These are phyloP conservation scores for Grigorovia humatica DNA, from an alignment of 805 yeast species.

Conservation along the genomic window DNA sequence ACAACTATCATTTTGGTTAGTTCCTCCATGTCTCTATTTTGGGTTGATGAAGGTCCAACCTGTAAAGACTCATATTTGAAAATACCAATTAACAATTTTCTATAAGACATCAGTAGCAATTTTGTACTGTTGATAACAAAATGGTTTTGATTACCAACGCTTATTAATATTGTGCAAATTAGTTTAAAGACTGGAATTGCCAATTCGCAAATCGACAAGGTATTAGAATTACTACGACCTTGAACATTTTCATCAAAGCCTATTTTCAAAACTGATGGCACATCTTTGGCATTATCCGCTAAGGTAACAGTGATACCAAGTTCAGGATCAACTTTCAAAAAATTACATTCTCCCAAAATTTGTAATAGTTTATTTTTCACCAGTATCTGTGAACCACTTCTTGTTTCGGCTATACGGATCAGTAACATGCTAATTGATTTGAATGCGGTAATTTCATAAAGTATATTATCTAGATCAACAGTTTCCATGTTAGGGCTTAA, in stretches of 20 bases:
- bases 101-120: conserved; percentile 41
- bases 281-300: conserved; percentile 27
- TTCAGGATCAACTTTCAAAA: conserved; percentile 67
- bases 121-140: conserved; percentile 45
- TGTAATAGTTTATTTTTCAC: conserved; percentile 66
- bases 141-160: conserved; percentile 69
- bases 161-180: conserved; percentile 51
- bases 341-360: conserved; percentile 43
- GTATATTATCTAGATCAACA: conserved; percentile 40
- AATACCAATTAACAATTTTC: conserved; percentile 48
- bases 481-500: conserved; percentile 32
- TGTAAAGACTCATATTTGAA: conserved; percentile 45
- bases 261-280: conserved; percentile 31
- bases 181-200: conserved; percentile 68
- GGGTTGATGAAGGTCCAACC: conserved; percentile 15
- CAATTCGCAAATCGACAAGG: conserved; percentile 52
- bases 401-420: conserved; percentile 63
- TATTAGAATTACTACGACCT: conserved; percentile 22
- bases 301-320: conserved; percentile 51
- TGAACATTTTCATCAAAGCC: conserved; percentile 8
- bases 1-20: conserved; percentile 47
- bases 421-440: conserved; percentile 61
- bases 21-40: conserved; percentile 33
- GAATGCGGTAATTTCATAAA: conserved; percentile 70
- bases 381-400: conserved; percentile 66